These are phyloP conservation scores for Axilococcus clingmanii DNA, from an alignment of 139 green algal species.

Conservation along the genomic window DNA sequence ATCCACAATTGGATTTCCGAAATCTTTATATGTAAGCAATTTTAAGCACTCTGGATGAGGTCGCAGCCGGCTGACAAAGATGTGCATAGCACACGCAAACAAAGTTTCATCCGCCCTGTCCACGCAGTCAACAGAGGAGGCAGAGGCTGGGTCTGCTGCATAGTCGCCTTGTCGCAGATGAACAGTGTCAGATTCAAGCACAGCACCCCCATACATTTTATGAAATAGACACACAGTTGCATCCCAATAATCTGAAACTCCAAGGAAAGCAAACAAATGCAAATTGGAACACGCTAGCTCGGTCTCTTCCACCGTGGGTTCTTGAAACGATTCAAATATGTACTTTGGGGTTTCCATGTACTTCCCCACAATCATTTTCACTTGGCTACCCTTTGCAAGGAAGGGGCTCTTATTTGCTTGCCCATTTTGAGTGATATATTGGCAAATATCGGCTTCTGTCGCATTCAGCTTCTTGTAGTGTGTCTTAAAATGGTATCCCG, in stretches of 20 bases:
- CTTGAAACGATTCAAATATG: background rate
- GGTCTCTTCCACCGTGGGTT: background rate
- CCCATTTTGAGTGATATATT: background rate
- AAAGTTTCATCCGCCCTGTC: too few species aligned
- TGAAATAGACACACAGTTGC: slow-evolving; percentile 1
- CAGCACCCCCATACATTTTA: too few species aligned
- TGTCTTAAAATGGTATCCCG: slow-evolving; percentile 2
- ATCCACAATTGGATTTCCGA: too few species aligned
- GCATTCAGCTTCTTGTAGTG: slow-evolving; percentile 5
- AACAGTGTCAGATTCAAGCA: too few species aligned
- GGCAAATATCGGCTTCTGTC: background rate
- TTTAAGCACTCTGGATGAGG: too few species aligned
- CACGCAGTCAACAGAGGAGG: too few species aligned
- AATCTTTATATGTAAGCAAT: too few species aligned
- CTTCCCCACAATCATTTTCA: background rate
- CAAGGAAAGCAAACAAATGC: background rate
- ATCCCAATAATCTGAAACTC: slow-evolving; percentile 5
- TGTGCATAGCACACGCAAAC: too few species aligned
- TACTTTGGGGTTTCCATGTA: background rate
- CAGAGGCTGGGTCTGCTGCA: too few species aligned
- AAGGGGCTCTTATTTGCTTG: background rate
- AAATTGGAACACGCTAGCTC: background rate
- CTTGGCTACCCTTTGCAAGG: background rate
- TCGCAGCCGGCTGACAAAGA: too few species aligned
- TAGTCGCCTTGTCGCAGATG: too few species aligned